phyloP scores from a whole-genome alignment of 148 eudicot genomes.

The Tetragonia tetragonoides region DNA sequence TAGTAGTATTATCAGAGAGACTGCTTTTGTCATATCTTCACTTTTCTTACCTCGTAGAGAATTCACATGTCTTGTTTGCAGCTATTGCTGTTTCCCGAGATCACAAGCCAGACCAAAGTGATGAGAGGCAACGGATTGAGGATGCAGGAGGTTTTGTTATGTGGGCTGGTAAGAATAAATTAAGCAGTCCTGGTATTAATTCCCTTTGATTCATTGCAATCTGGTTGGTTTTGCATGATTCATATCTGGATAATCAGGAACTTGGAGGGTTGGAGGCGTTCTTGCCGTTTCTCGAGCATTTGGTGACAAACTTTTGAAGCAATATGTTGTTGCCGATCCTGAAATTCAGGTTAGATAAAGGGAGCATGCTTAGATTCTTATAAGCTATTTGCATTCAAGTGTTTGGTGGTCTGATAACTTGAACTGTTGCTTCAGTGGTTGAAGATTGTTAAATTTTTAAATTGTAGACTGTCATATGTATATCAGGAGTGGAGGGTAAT shows the following conservation, averaged over 20 bases:
- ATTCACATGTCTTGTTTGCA: constrained; percentile 26
- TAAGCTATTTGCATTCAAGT: not conserved
- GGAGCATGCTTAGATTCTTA: not conserved
- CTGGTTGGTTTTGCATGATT: constrained; percentile 11
- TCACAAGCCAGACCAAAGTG: constrained; percentile 99
- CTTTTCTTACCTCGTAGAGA: not conserved
- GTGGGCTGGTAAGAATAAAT: constrained; percentile 78
- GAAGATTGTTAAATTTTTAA: not conserved
- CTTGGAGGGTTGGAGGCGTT: constrained; percentile 99
- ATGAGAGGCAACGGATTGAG: constrained; percentile 92
- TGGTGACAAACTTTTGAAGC: constrained; percentile 93
- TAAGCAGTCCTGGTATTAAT: not conserved
- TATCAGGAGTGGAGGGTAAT: not conserved
- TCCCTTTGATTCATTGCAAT: not conserved
- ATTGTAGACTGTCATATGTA: not conserved
- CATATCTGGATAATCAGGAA: constrained; percentile 42
- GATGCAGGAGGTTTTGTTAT: constrained; percentile 98
- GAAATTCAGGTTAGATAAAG: constrained; percentile 66
- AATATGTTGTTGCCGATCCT: constrained; percentile 94
- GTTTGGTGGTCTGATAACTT: not conserved
- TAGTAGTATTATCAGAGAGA: not conserved
- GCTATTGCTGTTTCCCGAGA: constrained; percentile 98
- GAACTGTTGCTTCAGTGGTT: not conserved
- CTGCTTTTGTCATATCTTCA: not conserved
- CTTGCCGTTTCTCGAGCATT: constrained; percentile 99